Percentiles rank a stretch among this genome's conserved stretches.
Conservation (phyloP, 345 rosid genomes). For the Lumnitzera racemosa region DNA sequence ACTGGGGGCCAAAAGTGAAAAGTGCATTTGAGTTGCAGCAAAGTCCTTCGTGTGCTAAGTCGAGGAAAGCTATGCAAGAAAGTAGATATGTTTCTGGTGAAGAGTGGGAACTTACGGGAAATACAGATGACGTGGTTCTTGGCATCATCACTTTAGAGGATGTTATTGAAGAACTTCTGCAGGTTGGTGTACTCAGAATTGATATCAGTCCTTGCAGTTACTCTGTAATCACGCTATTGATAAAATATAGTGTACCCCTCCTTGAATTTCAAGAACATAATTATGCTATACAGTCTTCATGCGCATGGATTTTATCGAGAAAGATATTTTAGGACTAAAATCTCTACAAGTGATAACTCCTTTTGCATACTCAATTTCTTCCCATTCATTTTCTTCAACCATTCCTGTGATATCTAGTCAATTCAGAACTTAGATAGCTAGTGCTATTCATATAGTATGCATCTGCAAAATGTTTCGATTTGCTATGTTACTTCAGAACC, state of each 20-base stretch:
- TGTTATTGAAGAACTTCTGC: constrained; percentile 82
- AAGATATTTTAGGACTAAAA: too few species aligned
- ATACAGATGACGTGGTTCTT: constrained; percentile 42
- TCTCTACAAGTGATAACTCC: too few species aligned
- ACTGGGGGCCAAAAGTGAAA: too few species aligned
- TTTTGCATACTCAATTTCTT: too few species aligned
- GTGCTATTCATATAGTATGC: too few species aligned
- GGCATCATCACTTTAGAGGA: constrained; percentile 91
- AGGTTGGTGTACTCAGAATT: constrained; percentile 19
- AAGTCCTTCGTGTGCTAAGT: neutral
- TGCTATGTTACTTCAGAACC: too few species aligned
- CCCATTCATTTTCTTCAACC: too few species aligned
- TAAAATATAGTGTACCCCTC: neutral
- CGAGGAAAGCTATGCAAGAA: constrained; percentile 11
- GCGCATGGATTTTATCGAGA: too few species aligned
- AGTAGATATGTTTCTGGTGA: constrained; percentile 7
- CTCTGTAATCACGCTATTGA: neutral
- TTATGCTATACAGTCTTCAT: too few species aligned
- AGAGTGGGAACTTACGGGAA: constrained; percentile 24
- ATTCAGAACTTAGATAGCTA: too few species aligned
- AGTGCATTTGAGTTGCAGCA: neutral
- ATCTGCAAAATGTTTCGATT: too few species aligned
- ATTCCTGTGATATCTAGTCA: too few species aligned
- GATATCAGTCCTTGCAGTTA: neutral
- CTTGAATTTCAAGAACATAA: neutral